A percentile compares a stretch with the other conserved stretches of the same genome.
Conservation (phyloP, 1,139 yeast genomes). For the Magnusiomyces paraingens region DNA sequence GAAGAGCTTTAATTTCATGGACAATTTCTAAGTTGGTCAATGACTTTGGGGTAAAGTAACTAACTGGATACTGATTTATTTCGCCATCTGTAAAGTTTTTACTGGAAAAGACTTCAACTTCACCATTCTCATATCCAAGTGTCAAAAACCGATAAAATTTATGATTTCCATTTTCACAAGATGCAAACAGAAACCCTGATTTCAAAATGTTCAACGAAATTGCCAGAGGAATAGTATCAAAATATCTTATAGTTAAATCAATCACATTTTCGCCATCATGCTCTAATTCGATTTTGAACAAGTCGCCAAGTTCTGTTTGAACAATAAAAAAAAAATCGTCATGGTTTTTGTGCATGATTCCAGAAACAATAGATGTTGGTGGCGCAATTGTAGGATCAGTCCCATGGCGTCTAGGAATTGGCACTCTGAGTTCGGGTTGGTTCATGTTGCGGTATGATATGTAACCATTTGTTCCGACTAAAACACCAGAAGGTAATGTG, state of each 20-base stretch:
- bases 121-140: slow-evolving; percentile 53
- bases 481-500: slow-evolving; percentile 57
- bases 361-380: slow-evolving; percentile 41
- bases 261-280: slow-evolving; percentile 37
- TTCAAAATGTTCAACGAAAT: slow-evolving; percentile 54
- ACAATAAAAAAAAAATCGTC: slow-evolving; percentile 58
- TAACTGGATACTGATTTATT: slow-evolving; percentile 25
- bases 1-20: slow-evolving; percentile 46
- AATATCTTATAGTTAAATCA: slow-evolving; percentile 48
- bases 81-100: slow-evolving; percentile 29
- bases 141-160: slow-evolving; percentile 68
- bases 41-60: slow-evolving; percentile 30
- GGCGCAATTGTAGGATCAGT: slow-evolving; percentile 28
- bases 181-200: slow-evolving; percentile 70
- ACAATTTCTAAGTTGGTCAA: slow-evolving; percentile 55
- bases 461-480: slow-evolving; percentile 44
- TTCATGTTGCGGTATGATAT: slow-evolving; percentile 41
- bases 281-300: slow-evolving; percentile 60
- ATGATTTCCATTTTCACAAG: slow-evolving; percentile 57
- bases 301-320: slow-evolving; percentile 68
- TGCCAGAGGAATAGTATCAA: slow-evolving; percentile 66
- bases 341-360: slow-evolving; percentile 47
- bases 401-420: slow-evolving; percentile 30
- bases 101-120: slow-evolving; percentile 31
- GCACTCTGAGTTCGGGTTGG: slow-evolving; percentile 36